Evolutionary conservation across 257 asterid genomes (phyloP).

Genomic region (Petunia axillaris): DNA sequence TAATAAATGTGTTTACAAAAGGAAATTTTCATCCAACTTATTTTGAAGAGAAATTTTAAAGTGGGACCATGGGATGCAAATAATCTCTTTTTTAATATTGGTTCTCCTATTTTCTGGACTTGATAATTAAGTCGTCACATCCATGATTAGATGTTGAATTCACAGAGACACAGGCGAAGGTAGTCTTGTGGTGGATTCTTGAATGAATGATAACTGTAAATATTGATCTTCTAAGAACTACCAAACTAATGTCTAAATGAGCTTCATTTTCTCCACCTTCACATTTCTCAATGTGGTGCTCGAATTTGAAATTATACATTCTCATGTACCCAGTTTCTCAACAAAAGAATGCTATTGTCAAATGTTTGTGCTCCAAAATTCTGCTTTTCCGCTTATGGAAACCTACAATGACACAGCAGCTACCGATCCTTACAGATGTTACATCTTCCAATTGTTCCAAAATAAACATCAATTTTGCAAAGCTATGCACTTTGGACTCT

Average conservation of each 20-base stretch:
- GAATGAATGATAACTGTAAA: not conserved
- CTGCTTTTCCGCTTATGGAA: not conserved
- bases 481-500: not conserved
- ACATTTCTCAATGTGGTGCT: no score
- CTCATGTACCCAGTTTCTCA: constrained; percentile 16
- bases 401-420: not conserved
- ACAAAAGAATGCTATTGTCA: not conserved
- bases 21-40: no score
- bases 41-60: no score
- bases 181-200: not conserved
- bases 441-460: not conserved
- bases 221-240: constrained; percentile 29
- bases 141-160: no score
- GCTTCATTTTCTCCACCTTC: no score
- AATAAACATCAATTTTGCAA: not conserved
- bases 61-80: no score
- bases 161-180: not conserved
- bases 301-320: not conserved
- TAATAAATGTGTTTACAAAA: no score
- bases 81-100: no score
- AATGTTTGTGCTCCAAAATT: constrained; percentile 14
- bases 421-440: not conserved
- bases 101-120: no score
- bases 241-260: no score
- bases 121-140: no score